phyloP scores from a whole-genome alignment of 2,329 filamentous ascomycete genomes.

The Truncatella angustata region DNA sequence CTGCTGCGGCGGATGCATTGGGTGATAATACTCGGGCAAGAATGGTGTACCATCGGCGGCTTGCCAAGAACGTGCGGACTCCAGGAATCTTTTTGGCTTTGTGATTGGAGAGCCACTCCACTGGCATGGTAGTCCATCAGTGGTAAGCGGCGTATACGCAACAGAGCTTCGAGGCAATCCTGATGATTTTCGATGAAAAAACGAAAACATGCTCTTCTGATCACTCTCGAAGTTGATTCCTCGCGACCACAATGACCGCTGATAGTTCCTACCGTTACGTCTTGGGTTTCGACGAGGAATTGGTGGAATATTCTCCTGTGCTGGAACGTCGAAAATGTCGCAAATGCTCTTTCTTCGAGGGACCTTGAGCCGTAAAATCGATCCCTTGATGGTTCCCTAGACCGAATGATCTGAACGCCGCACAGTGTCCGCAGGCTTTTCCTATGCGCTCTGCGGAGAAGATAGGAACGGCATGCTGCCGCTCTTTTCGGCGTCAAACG shows the following conservation, averaged over 20 bases:
- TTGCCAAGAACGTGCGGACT: too few relatives aligned
- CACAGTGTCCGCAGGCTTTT: neutral
- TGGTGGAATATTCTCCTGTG: neutral
- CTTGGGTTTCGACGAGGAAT: neutral
- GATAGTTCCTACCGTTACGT: neutral
- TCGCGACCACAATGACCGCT: neutral
- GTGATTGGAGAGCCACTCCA: neutral
- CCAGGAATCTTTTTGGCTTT: neutral
- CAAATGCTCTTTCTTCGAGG: too few relatives aligned
- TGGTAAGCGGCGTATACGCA: neutral
- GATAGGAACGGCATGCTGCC: constrained; percentile 20
- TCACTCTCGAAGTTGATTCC: too few relatives aligned
- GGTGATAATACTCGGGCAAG: neutral
- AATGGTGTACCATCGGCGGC: neutral
- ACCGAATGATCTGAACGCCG: neutral
- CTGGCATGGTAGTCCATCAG: too few relatives aligned
- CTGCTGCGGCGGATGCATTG: neutral
- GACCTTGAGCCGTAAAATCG: too few relatives aligned
- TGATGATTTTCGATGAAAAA: neutral
- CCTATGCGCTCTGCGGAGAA: constrained; percentile 28
- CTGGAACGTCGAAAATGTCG: neutral
- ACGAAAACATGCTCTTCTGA: neutral
- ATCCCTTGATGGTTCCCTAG: neutral
- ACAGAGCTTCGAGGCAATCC: neutral
- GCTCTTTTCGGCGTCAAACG: constrained; percentile 30